Conservation (phyloP, 352 stramenopile species). For the Phytophthora gonapodyides region DNA sequence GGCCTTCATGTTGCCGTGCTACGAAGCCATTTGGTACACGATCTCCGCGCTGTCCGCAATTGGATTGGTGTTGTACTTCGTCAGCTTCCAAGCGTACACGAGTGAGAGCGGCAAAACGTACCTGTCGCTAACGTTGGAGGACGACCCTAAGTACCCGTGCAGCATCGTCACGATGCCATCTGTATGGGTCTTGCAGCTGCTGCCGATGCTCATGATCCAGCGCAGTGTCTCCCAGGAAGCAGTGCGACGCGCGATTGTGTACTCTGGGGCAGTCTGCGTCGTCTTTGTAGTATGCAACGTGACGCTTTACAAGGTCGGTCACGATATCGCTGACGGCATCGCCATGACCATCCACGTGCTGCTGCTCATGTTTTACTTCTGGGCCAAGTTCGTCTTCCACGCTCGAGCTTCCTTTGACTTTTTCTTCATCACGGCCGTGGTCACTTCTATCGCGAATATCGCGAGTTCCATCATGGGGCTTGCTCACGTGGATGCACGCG, state of each 20-base stretch:
- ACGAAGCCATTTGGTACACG: conserved; percentile 86
- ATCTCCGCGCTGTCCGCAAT: conserved; percentile 59
- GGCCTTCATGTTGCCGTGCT: conserved; percentile 89
- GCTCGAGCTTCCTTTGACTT: conserved; percentile 84
- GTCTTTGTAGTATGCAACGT: conserved; percentile 66
- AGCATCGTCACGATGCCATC: conserved; percentile 59
- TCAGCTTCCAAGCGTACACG: conserved; percentile 52
- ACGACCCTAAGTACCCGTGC: conserved; percentile 57
- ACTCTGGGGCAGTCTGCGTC: conserved; percentile 62
- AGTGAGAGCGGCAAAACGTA: conserved; percentile 30
- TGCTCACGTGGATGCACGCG: conserved; percentile 25
- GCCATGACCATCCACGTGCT: conserved; percentile 57
- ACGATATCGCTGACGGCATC: conserved; percentile 53
- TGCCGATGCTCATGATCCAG: conserved; percentile 88
- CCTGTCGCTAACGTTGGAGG: conserved; percentile 10
- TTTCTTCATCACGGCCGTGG: conserved; percentile 70
- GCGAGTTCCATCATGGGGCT: conserved; percentile 58
- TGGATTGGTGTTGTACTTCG: conserved; percentile 55
- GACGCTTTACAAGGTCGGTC: conserved; percentile 57
- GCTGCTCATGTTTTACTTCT: conserved; percentile 74
- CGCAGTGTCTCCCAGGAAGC: conserved; percentile 79
- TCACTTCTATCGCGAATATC: conserved; percentile 52
- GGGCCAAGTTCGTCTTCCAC: conserved; percentile 80
- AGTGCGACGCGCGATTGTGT: conserved; percentile 69
- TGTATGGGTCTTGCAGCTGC: conserved; percentile 75